Base-by-base conservation (phyloP, 2,329 filamentous ascomycete species). In the Fusarium buharicum region DNA sequence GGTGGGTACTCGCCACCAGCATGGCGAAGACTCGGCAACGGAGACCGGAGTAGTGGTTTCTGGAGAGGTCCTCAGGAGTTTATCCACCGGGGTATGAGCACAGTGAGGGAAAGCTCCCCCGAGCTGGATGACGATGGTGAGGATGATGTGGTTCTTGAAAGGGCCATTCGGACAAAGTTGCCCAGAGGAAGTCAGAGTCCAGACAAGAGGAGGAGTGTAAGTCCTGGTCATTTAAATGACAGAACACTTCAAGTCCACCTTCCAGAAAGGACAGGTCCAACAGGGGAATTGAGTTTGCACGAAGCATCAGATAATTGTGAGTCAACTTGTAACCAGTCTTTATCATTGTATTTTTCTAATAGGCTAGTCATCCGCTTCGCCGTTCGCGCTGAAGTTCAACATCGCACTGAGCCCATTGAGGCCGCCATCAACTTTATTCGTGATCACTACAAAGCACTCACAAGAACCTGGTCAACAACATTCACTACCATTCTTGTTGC, bases 341-440 rank as follows among this genome's bases (percentile, higher is more conserved):
- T 10, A 17, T 17, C 40, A 28, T 14, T 20, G 17, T 34, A 33
- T 37, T 11, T 37, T n/a, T 51, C 50, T 62, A 51, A 67, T 39
- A 45, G 17, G 14, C 20, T 14, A 95, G 92, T 94, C 77, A 91
- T 97, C 70, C 91, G 93, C 64, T 93, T 97, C 76, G 90, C 91
- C 47, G 84, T 96, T 60, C 88, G 91, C 69, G 91, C 93, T 59
- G 93, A 97, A 79, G 90, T 96, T 27, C 91, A 94, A 71, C 93
- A 97, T 72, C 87, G 90, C 52, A 91, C 89, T 41, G 92, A 94
- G 71, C 92, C 91, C 13, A 90, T 97, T 67, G 91, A 96, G 71
- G 84, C 90, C 16, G 83, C 85, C 39, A 82, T 93, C 66, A 82
- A 80, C 49, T 89, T 87, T 58, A 67, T 92, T 56, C 86, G 86